Percentiles rank a stretch among this genome's conserved stretches.
Evolutionary conservation across 352 stramenopile species (phyloP).

Genomic region (Phytophthora nicotianae): DNA sequence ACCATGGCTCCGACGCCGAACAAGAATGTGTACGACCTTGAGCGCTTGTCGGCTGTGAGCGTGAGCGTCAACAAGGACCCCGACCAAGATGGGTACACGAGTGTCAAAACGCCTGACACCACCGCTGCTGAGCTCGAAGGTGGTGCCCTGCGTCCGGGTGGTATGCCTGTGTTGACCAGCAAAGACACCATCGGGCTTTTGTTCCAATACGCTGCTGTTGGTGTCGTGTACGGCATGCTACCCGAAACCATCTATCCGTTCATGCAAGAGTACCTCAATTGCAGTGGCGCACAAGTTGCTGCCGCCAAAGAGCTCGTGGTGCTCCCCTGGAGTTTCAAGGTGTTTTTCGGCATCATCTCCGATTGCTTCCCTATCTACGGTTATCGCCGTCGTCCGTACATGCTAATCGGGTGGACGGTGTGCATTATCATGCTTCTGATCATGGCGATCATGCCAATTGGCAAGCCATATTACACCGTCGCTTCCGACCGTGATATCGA

Average conservation of each 20-base stretch:
- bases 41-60: slow-evolving; percentile 12
- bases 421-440: slow-evolving; percentile 26
- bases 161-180: slow-evolving; percentile 16
- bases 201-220: slow-evolving; percentile 19
- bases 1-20: slow-evolving; percentile 7
- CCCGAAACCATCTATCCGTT: slow-evolving; percentile 16
- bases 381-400: slow-evolving; percentile 22
- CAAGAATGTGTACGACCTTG: slow-evolving; percentile 15
- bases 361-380: slow-evolving; percentile 21
- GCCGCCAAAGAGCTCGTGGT: slow-evolving; percentile 17
- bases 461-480: slow-evolving; percentile 18
- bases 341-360: slow-evolving; percentile 28
- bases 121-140: slow-evolving; percentile 8
- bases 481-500: slow-evolving; percentile 22
- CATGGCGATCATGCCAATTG: slow-evolving; percentile 22
- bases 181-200: slow-evolving; percentile 19
- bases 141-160: slow-evolving; percentile 17
- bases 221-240: slow-evolving; percentile 19
- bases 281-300: slow-evolving; percentile 19
- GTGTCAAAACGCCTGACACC: slow-evolving; percentile 11
- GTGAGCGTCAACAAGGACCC: slow-evolving; percentile 16
- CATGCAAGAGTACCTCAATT: slow-evolving; percentile 26
- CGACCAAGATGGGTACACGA: slow-evolving; percentile 3
- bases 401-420: slow-evolving; percentile 25
- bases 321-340: slow-evolving; percentile 26